A percentile compares a stretch with the other conserved stretches of the same genome.
These are phyloP conservation scores for Aspergillus sp. DNA, from an alignment of 2,329 filamentous ascomycete species.

Conservation along the genomic window DNA sequence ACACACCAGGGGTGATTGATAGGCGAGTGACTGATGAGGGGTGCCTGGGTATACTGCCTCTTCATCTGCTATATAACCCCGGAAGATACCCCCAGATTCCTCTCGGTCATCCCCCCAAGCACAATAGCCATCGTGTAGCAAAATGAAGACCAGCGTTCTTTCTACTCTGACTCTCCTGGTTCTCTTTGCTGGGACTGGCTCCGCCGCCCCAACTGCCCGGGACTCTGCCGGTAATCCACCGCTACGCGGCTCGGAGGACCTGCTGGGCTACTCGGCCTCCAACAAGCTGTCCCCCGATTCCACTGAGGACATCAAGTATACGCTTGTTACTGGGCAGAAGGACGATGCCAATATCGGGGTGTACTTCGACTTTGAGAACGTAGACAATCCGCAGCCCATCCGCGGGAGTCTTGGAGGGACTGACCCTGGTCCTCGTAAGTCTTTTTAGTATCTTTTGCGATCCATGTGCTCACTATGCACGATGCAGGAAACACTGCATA, in stretches of 20 bases:
- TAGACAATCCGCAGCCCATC: constrained; percentile 55
- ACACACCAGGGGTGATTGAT: not conserved
- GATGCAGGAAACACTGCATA: constrained; percentile 45
- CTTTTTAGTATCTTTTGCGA: not conserved
- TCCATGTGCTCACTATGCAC: not conserved
- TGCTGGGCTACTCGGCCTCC: constrained; percentile 40
- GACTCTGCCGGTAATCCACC: constrained; percentile 18
- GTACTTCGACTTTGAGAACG: constrained; percentile 54
- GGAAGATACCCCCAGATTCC: no score
- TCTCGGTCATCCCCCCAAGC: no score
- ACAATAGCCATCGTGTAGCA: not conserved
- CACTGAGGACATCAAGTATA: constrained; percentile 36
- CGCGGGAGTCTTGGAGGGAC: constrained; percentile 51
- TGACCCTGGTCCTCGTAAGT: constrained; percentile 51
- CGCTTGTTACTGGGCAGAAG: constrained; percentile 51
- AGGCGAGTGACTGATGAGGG: not conserved
- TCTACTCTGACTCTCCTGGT: not conserved
- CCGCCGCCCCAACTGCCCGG: constrained; percentile 11
- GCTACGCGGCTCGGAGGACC: constrained; percentile 25
- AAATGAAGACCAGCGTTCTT: constrained; percentile 12
- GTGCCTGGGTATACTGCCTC: not conserved
- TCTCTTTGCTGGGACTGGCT: constrained; percentile 9
- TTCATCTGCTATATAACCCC: no score
- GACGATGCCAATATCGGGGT: constrained; percentile 50
- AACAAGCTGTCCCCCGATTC: constrained; percentile 34